Percentiles rank a stretch among this genome's conserved stretches.
Conservation (phyloP, 1,139 yeast genomes). For the Taphrina deformans region DNA sequence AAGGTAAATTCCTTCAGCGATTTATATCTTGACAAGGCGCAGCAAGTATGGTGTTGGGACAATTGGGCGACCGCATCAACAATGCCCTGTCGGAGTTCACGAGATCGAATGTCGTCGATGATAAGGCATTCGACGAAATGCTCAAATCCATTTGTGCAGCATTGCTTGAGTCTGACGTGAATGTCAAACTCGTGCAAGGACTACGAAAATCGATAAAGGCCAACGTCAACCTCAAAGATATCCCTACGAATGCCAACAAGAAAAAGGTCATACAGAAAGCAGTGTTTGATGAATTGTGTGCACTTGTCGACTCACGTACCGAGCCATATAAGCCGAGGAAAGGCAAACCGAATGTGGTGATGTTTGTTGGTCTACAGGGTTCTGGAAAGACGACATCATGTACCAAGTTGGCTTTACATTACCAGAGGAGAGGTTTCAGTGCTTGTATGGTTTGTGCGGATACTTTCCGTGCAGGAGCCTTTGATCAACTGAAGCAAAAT, state of each 20-base stretch:
- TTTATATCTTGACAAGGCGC: too few species aligned
- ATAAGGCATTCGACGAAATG: constrained; percentile 64
- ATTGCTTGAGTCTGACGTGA: constrained; percentile 86
- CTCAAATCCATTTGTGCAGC: constrained; percentile 89
- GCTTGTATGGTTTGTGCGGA: constrained; percentile 98
- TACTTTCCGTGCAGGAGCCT: constrained; percentile 99
- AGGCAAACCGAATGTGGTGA: constrained; percentile 68
- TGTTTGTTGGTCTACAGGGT: constrained; percentile 98
- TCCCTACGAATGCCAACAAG: constrained; percentile 57
- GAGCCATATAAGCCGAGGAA: constrained; percentile 85
- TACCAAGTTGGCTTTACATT: constrained; percentile 92
- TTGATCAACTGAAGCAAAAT: constrained; percentile 95
- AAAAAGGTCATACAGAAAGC: constrained; percentile 80
- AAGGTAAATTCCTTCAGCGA: too few species aligned
- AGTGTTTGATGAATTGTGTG: constrained; percentile 87
- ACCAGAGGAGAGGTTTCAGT: constrained; percentile 88
- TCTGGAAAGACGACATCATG: constrained; percentile 98
- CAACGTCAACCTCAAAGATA: constrained; percentile 56
- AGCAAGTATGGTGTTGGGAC: constrained; percentile 83
- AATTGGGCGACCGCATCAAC: constrained; percentile 83
- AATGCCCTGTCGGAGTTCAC: constrained; percentile 72
- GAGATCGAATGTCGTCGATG: constrained; percentile 59
- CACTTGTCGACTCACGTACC: constrained; percentile 66
- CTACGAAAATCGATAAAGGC: constrained; percentile 71
- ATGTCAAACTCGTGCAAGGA: constrained; percentile 74